These are phyloP conservation scores for Fusarium beomiforme DNA, from an alignment of 2,329 filamentous ascomycete genomes.

Conservation along the genomic window DNA sequence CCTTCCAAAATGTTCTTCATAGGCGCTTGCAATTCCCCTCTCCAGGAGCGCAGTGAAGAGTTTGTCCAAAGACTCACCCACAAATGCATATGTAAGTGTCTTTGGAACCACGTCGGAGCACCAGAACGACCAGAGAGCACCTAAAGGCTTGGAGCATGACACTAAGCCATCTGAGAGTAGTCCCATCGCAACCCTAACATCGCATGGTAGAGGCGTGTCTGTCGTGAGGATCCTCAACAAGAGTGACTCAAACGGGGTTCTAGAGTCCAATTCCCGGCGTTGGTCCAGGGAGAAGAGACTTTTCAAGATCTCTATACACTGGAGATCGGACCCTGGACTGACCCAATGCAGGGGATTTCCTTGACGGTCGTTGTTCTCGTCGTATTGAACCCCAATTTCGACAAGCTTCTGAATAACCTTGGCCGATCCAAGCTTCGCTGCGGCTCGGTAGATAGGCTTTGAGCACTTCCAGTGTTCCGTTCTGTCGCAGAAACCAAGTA, in stretches of 20 bases:
- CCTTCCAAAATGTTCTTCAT: neutral
- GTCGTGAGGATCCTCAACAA: neutral
- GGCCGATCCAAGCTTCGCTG: neutral
- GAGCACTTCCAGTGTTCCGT: neutral
- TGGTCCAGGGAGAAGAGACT: neutral
- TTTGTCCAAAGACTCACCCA: too few relatives aligned
- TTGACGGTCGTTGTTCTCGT: neutral
- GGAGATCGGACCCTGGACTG: rapidly evolving
- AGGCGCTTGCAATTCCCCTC: neutral
- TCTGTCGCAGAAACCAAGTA: neutral
- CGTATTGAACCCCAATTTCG: neutral
- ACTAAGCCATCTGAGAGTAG: rapidly evolving
- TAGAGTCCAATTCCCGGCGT: neutral
- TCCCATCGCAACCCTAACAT: neutral
- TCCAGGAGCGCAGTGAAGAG: neutral
- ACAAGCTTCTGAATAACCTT: neutral
- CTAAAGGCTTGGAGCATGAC: neutral
- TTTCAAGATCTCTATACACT: neutral
- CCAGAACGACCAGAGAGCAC: neutral
- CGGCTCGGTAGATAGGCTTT: neutral
- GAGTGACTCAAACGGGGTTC: neutral
- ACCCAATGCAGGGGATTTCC: neutral
- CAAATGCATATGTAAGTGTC: too few relatives aligned
- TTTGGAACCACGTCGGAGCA: neutral
- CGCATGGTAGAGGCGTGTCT: rapidly evolving